A percentile compares a stretch with the other conserved stretches of the same genome.
These are phyloP conservation scores for Boeremia lycopersici DNA, from an alignment of 2,329 filamentous ascomycete genomes.

Conservation along the genomic window DNA sequence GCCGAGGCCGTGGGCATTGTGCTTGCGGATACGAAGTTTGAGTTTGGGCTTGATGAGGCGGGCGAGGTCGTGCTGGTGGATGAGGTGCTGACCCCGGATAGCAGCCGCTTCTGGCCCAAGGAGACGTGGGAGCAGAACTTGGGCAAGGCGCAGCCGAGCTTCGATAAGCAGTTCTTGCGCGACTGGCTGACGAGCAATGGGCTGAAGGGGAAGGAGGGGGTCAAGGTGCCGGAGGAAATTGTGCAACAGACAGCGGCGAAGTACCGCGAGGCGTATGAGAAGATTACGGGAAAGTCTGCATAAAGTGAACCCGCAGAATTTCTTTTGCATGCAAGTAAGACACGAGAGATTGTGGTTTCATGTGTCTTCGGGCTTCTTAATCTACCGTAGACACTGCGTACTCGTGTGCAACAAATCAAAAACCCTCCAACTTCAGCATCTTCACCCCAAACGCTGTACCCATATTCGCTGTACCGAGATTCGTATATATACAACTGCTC, in stretches of 20 bases:
- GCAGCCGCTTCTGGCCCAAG: constrained; percentile 83
- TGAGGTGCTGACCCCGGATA: constrained; percentile 79
- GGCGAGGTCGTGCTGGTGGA: constrained; percentile 77
- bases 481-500: constrained; percentile 13
- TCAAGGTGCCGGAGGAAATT: constrained; percentile 75
- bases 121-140: constrained; percentile 67
- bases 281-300: constrained; percentile 60
- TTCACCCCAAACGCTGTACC: constrained; percentile 1
- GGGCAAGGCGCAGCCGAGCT: constrained; percentile 78
- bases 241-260: constrained; percentile 70
- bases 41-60: constrained; percentile 70
- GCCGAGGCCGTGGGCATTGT: constrained; percentile 72
- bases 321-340: too few relatives aligned
- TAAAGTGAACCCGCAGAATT: neutral
- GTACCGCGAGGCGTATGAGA: constrained; percentile 78
- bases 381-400: constrained; percentile 1
- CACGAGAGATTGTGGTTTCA: neutral
- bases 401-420: constrained; percentile 7
- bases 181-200: constrained; percentile 80
- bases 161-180: constrained; percentile 78
- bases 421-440: neutral
- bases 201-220: constrained; percentile 75
- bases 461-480: constrained; percentile 1
- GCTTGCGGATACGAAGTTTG: constrained; percentile 79
- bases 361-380: neutral